phyloP scores from a whole-genome alignment of 352 stramenopile species.

The Aphanomyces astaci region DNA sequence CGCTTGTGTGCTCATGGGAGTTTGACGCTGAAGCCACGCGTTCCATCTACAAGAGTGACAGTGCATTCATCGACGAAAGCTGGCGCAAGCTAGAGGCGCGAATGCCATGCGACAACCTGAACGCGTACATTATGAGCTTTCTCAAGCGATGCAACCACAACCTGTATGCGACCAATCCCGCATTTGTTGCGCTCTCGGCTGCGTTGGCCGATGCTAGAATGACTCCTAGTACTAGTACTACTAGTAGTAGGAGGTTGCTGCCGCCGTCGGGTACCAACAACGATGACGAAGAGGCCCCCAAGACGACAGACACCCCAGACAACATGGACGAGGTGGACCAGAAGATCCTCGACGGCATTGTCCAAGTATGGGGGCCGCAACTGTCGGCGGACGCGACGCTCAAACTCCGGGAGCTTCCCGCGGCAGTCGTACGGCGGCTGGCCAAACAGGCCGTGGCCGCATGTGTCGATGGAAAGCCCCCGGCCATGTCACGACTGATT shows the following conservation, averaged over 20 bases:
- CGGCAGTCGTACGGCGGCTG: neutral
- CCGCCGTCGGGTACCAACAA: too few relatives aligned
- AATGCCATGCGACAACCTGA: slow-evolving; percentile 19
- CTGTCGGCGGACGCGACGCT: neutral
- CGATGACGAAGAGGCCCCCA: too few relatives aligned
- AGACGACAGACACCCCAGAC: too few relatives aligned
- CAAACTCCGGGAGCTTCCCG: neutral
- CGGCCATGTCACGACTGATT: neutral
- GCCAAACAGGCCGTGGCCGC: neutral
- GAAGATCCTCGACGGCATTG: neutral
- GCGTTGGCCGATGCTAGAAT: neutral
- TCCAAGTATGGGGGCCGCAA: slow-evolving; percentile 1
- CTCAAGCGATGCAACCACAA: slow-evolving; percentile 19
- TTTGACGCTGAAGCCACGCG: slow-evolving; percentile 54
- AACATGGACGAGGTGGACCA: neutral
- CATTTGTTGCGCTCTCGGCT: neutral
- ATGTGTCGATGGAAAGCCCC: neutral
- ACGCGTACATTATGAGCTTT: slow-evolving; percentile 18
- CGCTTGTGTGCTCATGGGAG: slow-evolving; percentile 79
- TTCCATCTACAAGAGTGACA: slow-evolving; percentile 69
- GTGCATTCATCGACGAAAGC: slow-evolving; percentile 67
- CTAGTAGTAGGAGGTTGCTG: too few relatives aligned
- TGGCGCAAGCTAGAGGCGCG: slow-evolving; percentile 65
- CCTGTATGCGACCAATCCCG: slow-evolving; percentile 2
- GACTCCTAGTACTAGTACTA: too few relatives aligned